These are phyloP conservation scores for Phytophthora niederhauseri DNA, from an alignment of 352 stramenopile species.

Conservation along the genomic window DNA sequence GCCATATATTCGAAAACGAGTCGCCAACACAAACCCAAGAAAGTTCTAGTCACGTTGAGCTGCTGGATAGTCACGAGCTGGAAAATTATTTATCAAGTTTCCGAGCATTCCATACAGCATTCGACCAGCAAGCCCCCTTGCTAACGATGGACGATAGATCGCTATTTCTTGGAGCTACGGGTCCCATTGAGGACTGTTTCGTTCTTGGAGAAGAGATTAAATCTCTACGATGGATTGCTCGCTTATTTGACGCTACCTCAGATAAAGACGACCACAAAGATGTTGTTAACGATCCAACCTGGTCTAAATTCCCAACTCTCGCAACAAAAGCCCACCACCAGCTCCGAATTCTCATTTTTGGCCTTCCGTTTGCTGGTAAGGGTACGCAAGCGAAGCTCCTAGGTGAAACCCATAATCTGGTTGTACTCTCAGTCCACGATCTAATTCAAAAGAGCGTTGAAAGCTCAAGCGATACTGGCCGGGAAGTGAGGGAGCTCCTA, in stretches of 20 bases:
- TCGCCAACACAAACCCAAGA: conserved; percentile 2
- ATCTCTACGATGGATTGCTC: conserved; percentile 63
- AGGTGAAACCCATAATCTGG: conserved; percentile 55
- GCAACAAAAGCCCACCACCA: conserved; percentile 6
- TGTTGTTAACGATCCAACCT: background rate
- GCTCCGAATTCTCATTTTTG: conserved; percentile 65
- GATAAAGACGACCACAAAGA: conserved; percentile 2
- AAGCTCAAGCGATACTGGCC: conserved; percentile 38
- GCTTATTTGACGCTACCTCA: conserved; percentile 2
- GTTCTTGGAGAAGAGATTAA: conserved; percentile 69
- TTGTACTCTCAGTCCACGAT: conserved; percentile 56
- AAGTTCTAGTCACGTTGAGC: conserved; percentile 10
- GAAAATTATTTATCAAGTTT: conserved; percentile 56
- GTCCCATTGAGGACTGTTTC: conserved; percentile 52
- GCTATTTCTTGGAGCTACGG: conserved; percentile 53
- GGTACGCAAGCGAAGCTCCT: conserved; percentile 56
- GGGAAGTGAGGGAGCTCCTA: conserved; percentile 34
- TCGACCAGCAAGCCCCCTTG: conserved; percentile 23
- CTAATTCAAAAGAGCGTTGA: conserved; percentile 42
- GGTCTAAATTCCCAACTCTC: background rate
- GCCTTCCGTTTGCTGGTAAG: conserved; percentile 68
- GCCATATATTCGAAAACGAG: conserved; percentile 2
- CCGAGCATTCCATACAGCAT: conserved; percentile 17
- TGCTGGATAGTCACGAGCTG: conserved; percentile 46
- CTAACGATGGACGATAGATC: conserved; percentile 34